Base-by-base conservation (phyloP, 805 yeast genomes). In the Saccharomycopsis fodiens region DNA sequence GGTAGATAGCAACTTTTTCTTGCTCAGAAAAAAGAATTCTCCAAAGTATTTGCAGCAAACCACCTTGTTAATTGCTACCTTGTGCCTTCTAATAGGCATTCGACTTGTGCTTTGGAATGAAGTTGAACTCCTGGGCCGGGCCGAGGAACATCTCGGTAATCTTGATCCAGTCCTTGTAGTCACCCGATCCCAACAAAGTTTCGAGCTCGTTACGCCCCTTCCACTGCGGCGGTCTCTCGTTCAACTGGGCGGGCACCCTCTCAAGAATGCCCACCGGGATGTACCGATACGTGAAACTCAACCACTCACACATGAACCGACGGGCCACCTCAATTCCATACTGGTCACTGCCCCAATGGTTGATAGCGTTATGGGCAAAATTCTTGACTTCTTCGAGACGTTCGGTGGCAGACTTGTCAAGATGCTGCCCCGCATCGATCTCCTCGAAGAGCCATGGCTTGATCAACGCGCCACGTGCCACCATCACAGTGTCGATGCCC, bases 391-490 rank as follows among this genome's bases (percentile, higher is more conserved):
- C 76, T 31, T 81, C 94, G 46, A 93, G 73, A 62, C 99, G 76
- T 65, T 93, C 97, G 17, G 82, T 69, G n/a, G 96, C 81, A 2
- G 86, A 70, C 66, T 91, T 93, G 63, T 93, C 99, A 52, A 93
- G 65, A 61, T 87, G 80, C 63, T 93, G 97, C 56, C 80, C 78
- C 4, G 91, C 71, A 48, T 91, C 94, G 46, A 93, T 76, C 65
- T 93, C 99, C 67, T 93, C 97, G 56, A 91, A 93, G 42, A 93
- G 85, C 99, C 99, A 93, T 30, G 99, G 99, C 65, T 93, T 93
- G 61, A 93, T 89, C 53, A 93, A 73, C 1, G 97, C 97, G 46
- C 97, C 98, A 58, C 99, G 76, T 2, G 97, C 98, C 45, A 93
- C 86, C 97, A 94, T 93, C 15, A 88, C 95, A 25, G 93, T 79